A percentile compares a stretch with the other conserved stretches of the same genome.
Evolutionary conservation across 108 stramenopile genomes (phyloP).

Genomic region (Mediolabrus comicus): DNA sequence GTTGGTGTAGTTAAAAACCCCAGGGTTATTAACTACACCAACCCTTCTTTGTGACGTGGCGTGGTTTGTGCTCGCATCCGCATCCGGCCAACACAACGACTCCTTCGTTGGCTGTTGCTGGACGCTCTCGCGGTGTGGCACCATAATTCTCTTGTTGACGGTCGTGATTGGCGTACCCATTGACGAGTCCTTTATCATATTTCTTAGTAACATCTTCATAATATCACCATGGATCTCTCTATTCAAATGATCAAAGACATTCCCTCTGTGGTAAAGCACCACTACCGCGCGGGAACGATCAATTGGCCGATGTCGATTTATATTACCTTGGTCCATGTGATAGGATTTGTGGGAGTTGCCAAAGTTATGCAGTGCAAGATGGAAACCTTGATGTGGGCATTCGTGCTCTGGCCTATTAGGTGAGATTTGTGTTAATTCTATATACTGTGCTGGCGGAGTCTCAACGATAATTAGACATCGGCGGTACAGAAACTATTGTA

Average conservation of each 20-base stretch:
- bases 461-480: too few relatives aligned
- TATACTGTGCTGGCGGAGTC: background rate
- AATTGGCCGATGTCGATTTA: constrained; percentile 99
- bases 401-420: constrained; percentile 96
- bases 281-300: constrained; percentile 90
- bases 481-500: too few relatives aligned
- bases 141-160: constrained; percentile 6
- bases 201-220: constrained; percentile 1
- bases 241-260: constrained; percentile 76
- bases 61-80: background rate
- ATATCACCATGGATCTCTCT: constrained; percentile 68
- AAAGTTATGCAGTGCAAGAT: constrained; percentile 59
- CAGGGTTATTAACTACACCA: too few relatives aligned
- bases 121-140: too few relatives aligned
- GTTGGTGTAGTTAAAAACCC: too few relatives aligned
- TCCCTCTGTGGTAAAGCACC: constrained; percentile 67
- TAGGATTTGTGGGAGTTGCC: constrained; percentile 78
- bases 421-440: constrained; percentile 43
- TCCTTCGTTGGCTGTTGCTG: too few relatives aligned
- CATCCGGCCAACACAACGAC: background rate
- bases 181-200: constrained; percentile 6
- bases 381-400: constrained; percentile 93
- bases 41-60: background rate
- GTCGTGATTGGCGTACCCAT: background rate
- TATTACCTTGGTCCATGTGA: constrained; percentile 87